Conservation (phyloP, 139 green algal genomes). For the Volvox reticuliferus region DNA sequence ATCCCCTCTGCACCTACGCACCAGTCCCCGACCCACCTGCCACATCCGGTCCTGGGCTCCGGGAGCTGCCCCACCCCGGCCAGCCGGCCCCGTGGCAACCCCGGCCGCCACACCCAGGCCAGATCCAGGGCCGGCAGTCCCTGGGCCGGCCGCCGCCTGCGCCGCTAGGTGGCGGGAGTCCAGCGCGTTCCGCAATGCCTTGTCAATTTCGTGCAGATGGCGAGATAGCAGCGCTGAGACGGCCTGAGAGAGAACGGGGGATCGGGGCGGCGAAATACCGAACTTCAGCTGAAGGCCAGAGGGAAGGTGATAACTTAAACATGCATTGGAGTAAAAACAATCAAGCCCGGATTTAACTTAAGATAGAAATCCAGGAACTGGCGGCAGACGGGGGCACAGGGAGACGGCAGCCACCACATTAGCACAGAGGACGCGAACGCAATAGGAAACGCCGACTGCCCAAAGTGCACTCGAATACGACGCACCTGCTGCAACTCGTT, state of each 20-base stretch:
- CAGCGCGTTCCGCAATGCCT: slow-evolving; percentile 66
- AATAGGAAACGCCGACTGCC: neutral
- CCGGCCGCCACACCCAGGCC: neutral
- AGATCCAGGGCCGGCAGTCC: slow-evolving; percentile 31
- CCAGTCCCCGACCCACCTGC: slow-evolving; percentile 12
- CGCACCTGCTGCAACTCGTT: slow-evolving; percentile 76
- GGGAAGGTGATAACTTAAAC: no score
- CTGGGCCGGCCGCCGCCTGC: slow-evolving; percentile 7
- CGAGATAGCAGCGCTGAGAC: slow-evolving; percentile 58
- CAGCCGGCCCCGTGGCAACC: neutral
- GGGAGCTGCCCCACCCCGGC: neutral
- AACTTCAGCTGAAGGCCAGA: no score
- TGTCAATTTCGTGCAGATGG: slow-evolving; percentile 65
- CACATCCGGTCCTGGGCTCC: slow-evolving; percentile 40
- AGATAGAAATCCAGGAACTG: no score
- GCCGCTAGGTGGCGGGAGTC: slow-evolving; percentile 76
- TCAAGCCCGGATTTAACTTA: no score
- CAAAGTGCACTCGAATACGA: neutral
- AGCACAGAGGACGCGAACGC: no score
- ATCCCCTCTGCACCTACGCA: neutral
- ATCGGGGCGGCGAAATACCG: no score
- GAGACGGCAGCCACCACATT: no score
- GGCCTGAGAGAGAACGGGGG: slow-evolving; percentile 51
- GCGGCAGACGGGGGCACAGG: no score
- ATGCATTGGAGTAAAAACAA: no score